Evolutionary conservation across 768 basidiomycete species (phyloP), one percentile per base, ranked within the genome.

Genomic region (Phaffia australis): DNA sequence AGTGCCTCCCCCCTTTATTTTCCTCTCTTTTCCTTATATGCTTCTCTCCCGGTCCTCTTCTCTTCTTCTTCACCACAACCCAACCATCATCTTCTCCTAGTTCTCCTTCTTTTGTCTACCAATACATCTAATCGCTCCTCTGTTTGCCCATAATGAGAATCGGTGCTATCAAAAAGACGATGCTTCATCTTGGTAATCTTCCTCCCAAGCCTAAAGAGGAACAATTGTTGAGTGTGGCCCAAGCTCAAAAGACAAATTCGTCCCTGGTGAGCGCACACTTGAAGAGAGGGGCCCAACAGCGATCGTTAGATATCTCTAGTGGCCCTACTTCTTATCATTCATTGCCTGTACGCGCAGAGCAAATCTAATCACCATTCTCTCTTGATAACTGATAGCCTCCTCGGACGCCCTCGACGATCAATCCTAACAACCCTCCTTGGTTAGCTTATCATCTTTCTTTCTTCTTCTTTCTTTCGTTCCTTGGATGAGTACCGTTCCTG

Each of bases 351-450:
- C 48, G 23, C n/a, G n/a, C 54, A 73, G 58, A 70, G 72, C 70
- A 6, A 3, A 18, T 46, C 30, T 48, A 48, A 32, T 23, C 30
- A 25, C 2, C 61, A 50, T 25, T 49, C 63, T 21, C 5, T 16
- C 32, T 11, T 32, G 35, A 58, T 27, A 25, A 47, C 29, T 49
- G 70, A 65, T 65, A 72, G 70, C 76, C 73, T 70, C 77, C 77
- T 46, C 69, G 77, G 65, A 78, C 77, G 29, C 77, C 77, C 46
- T 75, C 76, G 8, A 69, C 74, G 25, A 75, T 79, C 69, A 76
- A 78, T 71, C 78, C 74, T 64, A 76, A 78, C 70, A 75, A 78
- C 70, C 78, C 78, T 46, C 78, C 78, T 54, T 79, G 77, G 77
- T 77, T 78, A 9, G 76, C 77, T 54, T 77, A 73, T 73, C 21